These are phyloP conservation scores for Chenopodium berlandieri DNA, from an alignment of 148 eudicot species.

Conservation along the genomic window DNA sequence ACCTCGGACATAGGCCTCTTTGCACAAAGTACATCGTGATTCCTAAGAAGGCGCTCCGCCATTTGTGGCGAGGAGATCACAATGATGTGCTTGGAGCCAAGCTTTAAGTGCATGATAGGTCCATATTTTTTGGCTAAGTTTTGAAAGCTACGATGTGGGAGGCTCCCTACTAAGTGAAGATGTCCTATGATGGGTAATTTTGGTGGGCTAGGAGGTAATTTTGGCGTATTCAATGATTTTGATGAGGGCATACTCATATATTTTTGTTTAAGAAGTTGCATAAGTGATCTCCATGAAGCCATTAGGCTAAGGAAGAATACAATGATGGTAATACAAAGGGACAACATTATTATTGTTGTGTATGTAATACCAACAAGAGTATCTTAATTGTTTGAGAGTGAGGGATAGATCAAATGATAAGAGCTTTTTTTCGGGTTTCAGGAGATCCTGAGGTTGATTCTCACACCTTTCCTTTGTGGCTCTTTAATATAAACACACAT, in stretches of 20 bases:
- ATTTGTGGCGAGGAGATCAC: conserved; percentile 30
- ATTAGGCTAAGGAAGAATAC: conserved; percentile 1
- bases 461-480: too few relatives aligned
- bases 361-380: too few relatives aligned
- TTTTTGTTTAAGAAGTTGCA: not conserved
- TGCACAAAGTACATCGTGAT: conserved; percentile 15
- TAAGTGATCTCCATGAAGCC: conserved; percentile 5
- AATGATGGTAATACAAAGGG: conserved; percentile 3
- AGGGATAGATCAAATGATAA: too few relatives aligned
- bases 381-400: too few relatives aligned
- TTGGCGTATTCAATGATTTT: not conserved
- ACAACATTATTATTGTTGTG: not conserved
- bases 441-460: too few relatives aligned
- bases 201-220: conserved; percentile 41
- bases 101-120: conserved; percentile 35
- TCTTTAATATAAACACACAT: too few relatives aligned
- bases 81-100: conserved; percentile 24
- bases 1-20: conserved; percentile 22
- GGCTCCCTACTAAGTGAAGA: conserved; percentile 37
- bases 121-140: conserved; percentile 39
- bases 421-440: too few relatives aligned
- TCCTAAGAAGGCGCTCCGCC: conserved; percentile 22
- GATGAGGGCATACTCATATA: not conserved
- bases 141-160: conserved; percentile 38
- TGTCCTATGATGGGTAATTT: conserved; percentile 40